Conservation (phyloP, 352 stramenopile species). For the Pseudoperonospora humuli region DNA sequence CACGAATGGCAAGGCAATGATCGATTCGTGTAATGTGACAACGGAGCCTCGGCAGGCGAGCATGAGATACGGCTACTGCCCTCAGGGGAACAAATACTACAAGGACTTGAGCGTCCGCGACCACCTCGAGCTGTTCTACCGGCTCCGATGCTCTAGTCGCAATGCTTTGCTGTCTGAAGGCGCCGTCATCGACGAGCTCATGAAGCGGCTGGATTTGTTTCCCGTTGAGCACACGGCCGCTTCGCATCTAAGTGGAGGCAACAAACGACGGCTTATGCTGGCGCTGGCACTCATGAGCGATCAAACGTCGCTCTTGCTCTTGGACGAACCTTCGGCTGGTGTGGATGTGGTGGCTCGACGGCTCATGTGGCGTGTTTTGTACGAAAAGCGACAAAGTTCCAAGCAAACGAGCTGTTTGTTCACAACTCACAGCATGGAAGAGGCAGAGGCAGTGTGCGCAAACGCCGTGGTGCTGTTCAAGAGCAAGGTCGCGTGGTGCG, state of each 20-base stretch:
- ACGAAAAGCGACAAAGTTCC: constrained; percentile 44
- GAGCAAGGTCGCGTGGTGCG: constrained; percentile 60
- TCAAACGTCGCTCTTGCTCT: constrained; percentile 49
- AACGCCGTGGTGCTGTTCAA: constrained; percentile 78
- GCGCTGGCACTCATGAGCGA: constrained; percentile 63
- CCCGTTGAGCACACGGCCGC: constrained; percentile 49
- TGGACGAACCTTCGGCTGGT: constrained; percentile 77
- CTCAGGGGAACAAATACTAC: constrained; percentile 76
- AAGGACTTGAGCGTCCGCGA: constrained; percentile 60
- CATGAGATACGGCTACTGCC: constrained; percentile 60
- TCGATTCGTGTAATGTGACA: constrained; percentile 57
- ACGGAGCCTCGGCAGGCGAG: constrained; percentile 40
- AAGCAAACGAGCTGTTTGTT: constrained; percentile 63
- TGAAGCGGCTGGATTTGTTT: constrained; percentile 51
- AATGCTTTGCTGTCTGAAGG: constrained; percentile 19
- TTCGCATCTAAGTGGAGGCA: constrained; percentile 67
- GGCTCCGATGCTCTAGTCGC: constrained; percentile 33
- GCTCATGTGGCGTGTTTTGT: constrained; percentile 72
- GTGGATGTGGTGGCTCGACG: constrained; percentile 74
- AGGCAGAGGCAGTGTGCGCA: constrained; percentile 74
- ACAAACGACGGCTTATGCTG: constrained; percentile 76
- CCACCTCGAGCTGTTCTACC: constrained; percentile 65
- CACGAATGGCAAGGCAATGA: constrained; percentile 45
- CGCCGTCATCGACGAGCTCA: constrained; percentile 30
- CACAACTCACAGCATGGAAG: constrained; percentile 83